Evolutionary conservation across 441 rosid species (phyloP), one percentile per base, ranked within the genome.

Genomic region (Croton laevigatus): DNA sequence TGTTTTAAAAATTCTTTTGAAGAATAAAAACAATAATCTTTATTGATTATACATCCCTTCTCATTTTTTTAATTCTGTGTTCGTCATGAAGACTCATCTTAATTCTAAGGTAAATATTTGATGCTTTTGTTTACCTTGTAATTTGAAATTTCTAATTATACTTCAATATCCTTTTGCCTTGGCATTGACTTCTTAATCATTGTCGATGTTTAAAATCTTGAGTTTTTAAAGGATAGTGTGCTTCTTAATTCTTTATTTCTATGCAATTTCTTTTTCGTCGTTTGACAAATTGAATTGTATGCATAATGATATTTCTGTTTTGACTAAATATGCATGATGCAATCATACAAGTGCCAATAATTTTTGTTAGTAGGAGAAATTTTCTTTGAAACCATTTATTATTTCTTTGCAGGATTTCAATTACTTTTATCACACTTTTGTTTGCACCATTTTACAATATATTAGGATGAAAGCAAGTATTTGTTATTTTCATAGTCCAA

Each of bases 61-160:
- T n/a, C n/a, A n/a, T n/a, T n/a, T n/a, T n/a, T n/a, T n/a, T n/a
- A n/a, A n/a, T n/a, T n/a, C n/a, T n/a, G n/a, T n/a, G n/a, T n/a
- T n/a, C n/a, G n/a, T n/a, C n/a, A n/a, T 85, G 79, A 85, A 78
- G 77, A 79, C 82, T 66, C 98, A 92, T 79, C 77, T 90, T 73
- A 80, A 80, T 66, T 94, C 98, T 73, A 92, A 89, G 97, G 98
- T 90, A 75, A 64, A 59, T 20, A 23, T 66, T 19, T 34, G 63
- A n/a, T 23, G 42, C 40, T 74, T 54, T 23, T 27, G 4, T 27
- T 54, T 67, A 34, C 38, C 40, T 19, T 7, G 19, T 6, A 19
- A 19, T n/a, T 10, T 59, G 42, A 19, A 32, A 32, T 8, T 20
- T 20, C 44, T 7, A 9, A 4, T 40, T 6, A 9, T 9, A 40